Percentiles rank a stretch among this genome's conserved stretches.
phyloP scores from a whole-genome alignment of 2,329 filamentous ascomycete species.

The Trichoderma polysporum region DNA sequence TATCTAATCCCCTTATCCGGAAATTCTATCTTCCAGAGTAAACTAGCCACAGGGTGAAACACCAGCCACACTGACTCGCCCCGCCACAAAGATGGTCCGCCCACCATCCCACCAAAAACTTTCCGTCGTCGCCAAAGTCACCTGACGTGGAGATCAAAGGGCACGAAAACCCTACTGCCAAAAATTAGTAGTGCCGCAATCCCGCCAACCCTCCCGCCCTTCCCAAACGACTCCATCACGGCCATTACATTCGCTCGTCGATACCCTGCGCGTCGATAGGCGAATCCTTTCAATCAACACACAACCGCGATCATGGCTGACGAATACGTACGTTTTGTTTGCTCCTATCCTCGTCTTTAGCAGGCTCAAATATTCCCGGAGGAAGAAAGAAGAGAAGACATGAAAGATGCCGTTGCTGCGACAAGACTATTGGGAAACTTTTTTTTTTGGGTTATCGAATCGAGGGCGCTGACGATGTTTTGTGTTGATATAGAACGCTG shows the following conservation, averaged over 20 bases:
- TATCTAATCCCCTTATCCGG: neutral
- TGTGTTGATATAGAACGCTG: conserved; percentile 69
- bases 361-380: neutral
- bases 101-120: neutral
- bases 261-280: conserved; percentile 44
- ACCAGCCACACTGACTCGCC: neutral
- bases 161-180: conserved; percentile 43
- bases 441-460: neutral
- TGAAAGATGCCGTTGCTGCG: conserved; percentile 22
- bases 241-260: conserved; percentile 44
- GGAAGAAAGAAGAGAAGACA: conserved; percentile 18
- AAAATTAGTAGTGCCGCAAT: conserved; percentile 36
- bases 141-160: conserved; percentile 39
- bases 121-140: conserved; percentile 27
- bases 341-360: conserved; percentile 26
- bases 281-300: conserved; percentile 43
- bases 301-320: conserved; percentile 73
- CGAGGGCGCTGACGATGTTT: conserved; percentile 6
- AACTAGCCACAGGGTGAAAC: neutral
- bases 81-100: neutral
- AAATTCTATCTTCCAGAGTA: neutral
- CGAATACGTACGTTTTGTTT: conserved; percentile 72
- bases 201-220: conserved; percentile 30
- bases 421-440: neutral
- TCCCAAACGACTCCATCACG: conserved; percentile 38